These are phyloP conservation scores for Croton setiger DNA, from an alignment of 441 rosid species.

Conservation along the genomic window DNA sequence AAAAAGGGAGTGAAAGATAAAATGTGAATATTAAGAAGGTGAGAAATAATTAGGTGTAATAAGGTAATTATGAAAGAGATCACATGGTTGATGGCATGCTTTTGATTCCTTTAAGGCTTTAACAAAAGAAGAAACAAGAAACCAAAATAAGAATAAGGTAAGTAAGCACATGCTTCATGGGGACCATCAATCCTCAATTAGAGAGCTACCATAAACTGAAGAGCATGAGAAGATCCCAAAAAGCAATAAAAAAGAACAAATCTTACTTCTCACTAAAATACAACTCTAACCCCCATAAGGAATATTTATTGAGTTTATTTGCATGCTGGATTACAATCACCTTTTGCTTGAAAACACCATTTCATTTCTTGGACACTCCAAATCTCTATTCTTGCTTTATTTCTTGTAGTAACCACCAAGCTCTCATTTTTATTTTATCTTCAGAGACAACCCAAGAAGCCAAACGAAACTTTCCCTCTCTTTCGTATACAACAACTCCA, in stretches of 20 bases:
- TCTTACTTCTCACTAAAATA: slow-evolving; percentile 22
- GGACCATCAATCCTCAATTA: slow-evolving; percentile 40
- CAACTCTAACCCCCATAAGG: slow-evolving; percentile 37
- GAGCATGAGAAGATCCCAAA: slow-evolving; percentile 57
- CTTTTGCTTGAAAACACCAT: slow-evolving; percentile 39
- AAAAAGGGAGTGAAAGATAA: background rate
- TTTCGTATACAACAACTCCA: too few species aligned
- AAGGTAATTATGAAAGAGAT: slow-evolving; percentile 36
- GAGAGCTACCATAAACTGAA: slow-evolving; percentile 17
- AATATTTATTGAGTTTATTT: slow-evolving; percentile 20
- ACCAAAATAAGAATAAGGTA: slow-evolving; percentile 20
- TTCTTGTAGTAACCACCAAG: slow-evolving; percentile 34
- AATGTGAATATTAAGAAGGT: background rate
- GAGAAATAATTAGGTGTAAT: slow-evolving; percentile 15
- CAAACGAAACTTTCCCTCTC: background rate
- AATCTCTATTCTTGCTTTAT: slow-evolving; percentile 28
- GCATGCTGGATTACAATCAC: slow-evolving; percentile 44
- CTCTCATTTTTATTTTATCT: slow-evolving; percentile 18
- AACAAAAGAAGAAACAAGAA: slow-evolving; percentile 30
- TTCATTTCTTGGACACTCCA: slow-evolving; percentile 36
- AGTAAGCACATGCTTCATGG: slow-evolving; percentile 57
- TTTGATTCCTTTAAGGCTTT: slow-evolving; percentile 49
- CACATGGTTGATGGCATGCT: slow-evolving; percentile 59
- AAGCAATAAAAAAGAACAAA: slow-evolving; percentile 27
- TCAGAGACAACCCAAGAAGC: slow-evolving; percentile 12